A percentile compares a stretch with the other conserved stretches of the same genome.
These are phyloP conservation scores for Pyricularia sp. DNA, from an alignment of 2,329 filamentous ascomycete species.

Conservation along the genomic window DNA sequence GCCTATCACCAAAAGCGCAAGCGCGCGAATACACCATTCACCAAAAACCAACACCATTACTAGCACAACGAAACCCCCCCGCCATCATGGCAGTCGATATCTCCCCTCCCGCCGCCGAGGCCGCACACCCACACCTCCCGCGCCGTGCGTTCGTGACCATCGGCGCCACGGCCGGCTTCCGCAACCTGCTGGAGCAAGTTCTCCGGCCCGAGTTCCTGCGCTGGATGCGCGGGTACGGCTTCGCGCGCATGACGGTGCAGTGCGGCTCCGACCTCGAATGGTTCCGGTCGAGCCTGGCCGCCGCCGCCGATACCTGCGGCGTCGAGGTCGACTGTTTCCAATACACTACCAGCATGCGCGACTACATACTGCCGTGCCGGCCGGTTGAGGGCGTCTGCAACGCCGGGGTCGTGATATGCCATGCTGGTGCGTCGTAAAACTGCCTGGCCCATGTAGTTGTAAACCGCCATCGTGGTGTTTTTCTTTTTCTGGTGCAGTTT, in stretches of 20 bases:
- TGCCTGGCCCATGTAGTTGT: neutral
- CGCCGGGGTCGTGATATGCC: constrained; percentile 73
- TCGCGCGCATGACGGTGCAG: constrained; percentile 68
- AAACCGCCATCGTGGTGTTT: neutral
- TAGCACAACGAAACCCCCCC: too few relatives aligned
- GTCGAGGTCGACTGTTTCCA: constrained; percentile 49
- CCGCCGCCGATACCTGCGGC: constrained; percentile 20
- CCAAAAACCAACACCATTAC: neutral
- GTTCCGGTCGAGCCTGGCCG: constrained; percentile 28
- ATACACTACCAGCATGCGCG: constrained; percentile 53
- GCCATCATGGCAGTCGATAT: neutral
- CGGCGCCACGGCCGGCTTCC: constrained; percentile 83
- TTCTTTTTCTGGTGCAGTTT: constrained; percentile 2
- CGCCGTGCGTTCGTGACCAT: constrained; percentile 67
- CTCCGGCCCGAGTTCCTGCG: constrained; percentile 54
- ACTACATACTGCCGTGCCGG: constrained; percentile 49
- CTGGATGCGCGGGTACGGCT: constrained; percentile 48
- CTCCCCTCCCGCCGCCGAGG: neutral
- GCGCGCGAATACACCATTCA: neutral
- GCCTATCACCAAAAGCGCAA: neutral
- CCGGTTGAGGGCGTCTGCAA: constrained; percentile 31
- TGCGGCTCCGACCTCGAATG: constrained; percentile 62
- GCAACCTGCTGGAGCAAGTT: constrained; percentile 56
- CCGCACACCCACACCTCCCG: neutral
- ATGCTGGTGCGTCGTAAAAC: constrained; percentile 61